Evolutionary conservation across 495 filamentous ascomycete species (phyloP), one percentile per base, ranked within the genome.

Genomic region (Aspergillus hancockii): DNA sequence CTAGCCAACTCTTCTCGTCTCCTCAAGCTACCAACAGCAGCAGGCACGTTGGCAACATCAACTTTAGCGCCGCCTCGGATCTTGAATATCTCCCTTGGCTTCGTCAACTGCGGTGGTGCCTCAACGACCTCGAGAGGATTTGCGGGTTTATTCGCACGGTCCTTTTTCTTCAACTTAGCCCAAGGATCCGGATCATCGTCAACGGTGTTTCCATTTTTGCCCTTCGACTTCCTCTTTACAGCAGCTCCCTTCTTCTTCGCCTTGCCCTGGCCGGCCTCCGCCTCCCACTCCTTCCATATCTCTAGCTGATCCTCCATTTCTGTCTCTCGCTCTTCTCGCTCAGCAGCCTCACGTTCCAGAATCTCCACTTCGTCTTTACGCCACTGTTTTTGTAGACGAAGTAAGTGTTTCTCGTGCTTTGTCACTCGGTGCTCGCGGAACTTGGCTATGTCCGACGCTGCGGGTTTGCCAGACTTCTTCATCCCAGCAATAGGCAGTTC

Each of bases 351-450:
- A 22, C 78, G 79, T 58, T 83, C 76, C 61, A 87, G 84, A 23
- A 80, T 72, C 64, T 80, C 83, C 55, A 86, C 88, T 40, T 90
- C 85, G 36, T 91, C 85, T 64, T 87, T 83, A 38, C 91, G 81
- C 93, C 93, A 96, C 45, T 90, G 85, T 28, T 76, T 79, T 70
- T 95, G 91, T 73, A 96, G 75, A 66, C 86, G 86, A 53, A 89
- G 88, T 79, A 97, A 84, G 68, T 86, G 87, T 70, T 83, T 88
- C 79, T 96, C 90, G 54, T 89, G 93, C 74, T 87, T 89, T 45
- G 91, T 93, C 49, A 84, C 79, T 83, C 64, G 87, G 38, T 32
- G 84, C 80, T 60, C 84, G 41, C 58, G 81, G 69, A 67, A 82
- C 81, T 74, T 73, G 9, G 70, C 59, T 0, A 65, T 25, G 23